Evolutionary conservation across 129 eudicot genomes (phyloP).

Genomic region (Flaveria robusta): DNA sequence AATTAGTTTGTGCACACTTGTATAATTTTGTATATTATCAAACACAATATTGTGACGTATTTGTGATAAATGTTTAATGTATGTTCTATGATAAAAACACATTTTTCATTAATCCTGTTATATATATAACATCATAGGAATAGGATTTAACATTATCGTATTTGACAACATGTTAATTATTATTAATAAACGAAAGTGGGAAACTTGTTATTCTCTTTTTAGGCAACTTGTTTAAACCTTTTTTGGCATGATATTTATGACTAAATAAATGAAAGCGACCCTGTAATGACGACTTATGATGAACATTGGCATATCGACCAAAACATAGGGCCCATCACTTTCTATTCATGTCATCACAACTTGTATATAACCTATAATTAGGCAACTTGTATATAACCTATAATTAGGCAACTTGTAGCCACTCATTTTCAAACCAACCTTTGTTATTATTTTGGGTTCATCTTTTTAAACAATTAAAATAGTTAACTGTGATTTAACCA

Average conservation of each 20-base stretch:
- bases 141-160: background rate
- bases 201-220: constrained; percentile 10
- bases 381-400: constrained; percentile 17
- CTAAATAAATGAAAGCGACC: constrained; percentile 4
- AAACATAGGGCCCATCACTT: constrained; percentile 24
- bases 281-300: constrained; percentile 33
- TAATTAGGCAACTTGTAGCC: constrained; percentile 26
- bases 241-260: constrained; percentile 5
- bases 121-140: too few relatives aligned
- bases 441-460: background rate
- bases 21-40: too few relatives aligned
- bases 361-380: constrained; percentile 17
- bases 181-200: background rate
- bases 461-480: background rate
- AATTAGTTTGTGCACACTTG: background rate
- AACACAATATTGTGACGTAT: too few relatives aligned
- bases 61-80: too few relatives aligned
- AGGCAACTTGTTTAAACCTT: constrained; percentile 12
- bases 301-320: constrained; percentile 9
- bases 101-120: background rate
- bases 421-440: constrained; percentile 16
- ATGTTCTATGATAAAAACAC: too few relatives aligned
- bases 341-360: constrained; percentile 20
- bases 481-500: background rate
- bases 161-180: background rate